These are phyloP conservation scores for Cylindricascospora bacillispora DNA, from an alignment of 1,139 yeast genomes.

Conservation along the genomic window DNA sequence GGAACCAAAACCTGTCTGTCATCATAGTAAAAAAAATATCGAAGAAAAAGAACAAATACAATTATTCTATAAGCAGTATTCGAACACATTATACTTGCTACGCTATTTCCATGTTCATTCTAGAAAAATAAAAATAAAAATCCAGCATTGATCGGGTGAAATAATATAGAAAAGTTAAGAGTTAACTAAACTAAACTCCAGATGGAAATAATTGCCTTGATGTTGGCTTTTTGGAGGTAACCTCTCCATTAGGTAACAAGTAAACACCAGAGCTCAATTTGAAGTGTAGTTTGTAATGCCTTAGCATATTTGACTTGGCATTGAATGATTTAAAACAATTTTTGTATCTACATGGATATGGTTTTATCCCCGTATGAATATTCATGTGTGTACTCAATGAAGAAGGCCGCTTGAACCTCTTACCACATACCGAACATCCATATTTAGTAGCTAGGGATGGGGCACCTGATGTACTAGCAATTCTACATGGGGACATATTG, in stretches of 20 bases:
- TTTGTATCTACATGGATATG: slow-evolving; percentile 53
- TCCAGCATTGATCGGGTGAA: too few relatives aligned
- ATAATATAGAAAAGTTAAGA: too few relatives aligned
- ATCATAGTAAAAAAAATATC: too few relatives aligned
- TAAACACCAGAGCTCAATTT: slow-evolving; percentile 10
- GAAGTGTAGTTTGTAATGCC: slow-evolving; percentile 58
- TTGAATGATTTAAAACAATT: slow-evolving; percentile 62
- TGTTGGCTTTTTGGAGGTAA: slow-evolving; percentile 9
- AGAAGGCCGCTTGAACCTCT: slow-evolving; percentile 70
- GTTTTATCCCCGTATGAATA: slow-evolving; percentile 81
- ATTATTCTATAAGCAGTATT: too few relatives aligned
- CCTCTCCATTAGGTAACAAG: slow-evolving; percentile 13
- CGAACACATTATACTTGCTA: too few relatives aligned
- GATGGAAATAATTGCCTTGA: slow-evolving; percentile 8
- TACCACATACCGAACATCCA: slow-evolving; percentile 54
- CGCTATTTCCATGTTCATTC: too few relatives aligned
- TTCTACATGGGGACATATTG: neutral
- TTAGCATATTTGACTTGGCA: slow-evolving; percentile 68
- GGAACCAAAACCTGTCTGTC: too few relatives aligned
- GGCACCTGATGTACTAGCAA: neutral
- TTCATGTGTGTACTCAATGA: slow-evolving; percentile 70
- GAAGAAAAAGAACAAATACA: too few relatives aligned
- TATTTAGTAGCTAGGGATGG: slow-evolving; percentile 8
- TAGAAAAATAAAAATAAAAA: too few relatives aligned
- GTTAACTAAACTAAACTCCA: too few relatives aligned